Evolutionary conservation across 139 green algal genomes (phyloP).

Genomic region (Coelastrella sp.): DNA sequence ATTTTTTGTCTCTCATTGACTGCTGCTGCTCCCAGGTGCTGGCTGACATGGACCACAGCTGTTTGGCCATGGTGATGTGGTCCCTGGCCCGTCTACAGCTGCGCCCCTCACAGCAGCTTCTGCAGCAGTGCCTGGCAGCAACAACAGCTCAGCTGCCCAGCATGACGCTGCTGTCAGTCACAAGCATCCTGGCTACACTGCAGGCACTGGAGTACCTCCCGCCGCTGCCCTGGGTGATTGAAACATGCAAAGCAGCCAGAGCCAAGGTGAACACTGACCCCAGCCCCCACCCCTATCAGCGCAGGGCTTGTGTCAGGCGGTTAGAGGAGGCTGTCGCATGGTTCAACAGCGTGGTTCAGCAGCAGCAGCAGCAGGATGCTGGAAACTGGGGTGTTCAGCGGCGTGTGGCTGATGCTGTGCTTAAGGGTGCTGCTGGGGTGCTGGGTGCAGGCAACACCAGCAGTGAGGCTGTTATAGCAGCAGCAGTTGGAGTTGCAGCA

Average conservation of each 20-base stretch:
- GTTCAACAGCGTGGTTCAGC: not conserved
- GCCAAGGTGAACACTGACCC: not conserved
- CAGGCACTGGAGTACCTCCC: constrained; percentile 27
- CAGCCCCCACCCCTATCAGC: constrained; percentile 7
- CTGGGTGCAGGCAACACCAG: constrained; percentile 3
- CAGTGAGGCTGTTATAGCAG: constrained; percentile 28
- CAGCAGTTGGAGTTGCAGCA: constrained; percentile 29
- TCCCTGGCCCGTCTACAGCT: not conserved
- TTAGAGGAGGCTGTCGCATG: constrained; percentile 28
- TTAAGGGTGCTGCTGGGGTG: not conserved
- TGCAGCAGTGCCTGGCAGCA: not conserved
- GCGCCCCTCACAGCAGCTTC: constrained; percentile 1
- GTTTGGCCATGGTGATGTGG: constrained; percentile 26
- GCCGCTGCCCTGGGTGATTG: constrained; percentile 21
- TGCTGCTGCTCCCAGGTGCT: constrained; percentile 17
- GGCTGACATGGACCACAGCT: not conserved
- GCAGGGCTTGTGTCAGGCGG: not conserved
- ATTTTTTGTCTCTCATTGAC: not conserved
- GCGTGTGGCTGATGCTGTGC: not conserved
- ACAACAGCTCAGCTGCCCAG: not conserved
- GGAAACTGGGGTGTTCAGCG: too few relatives aligned
- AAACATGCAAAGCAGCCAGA: constrained; percentile 6
- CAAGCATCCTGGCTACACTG: not conserved
- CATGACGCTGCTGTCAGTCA: constrained; percentile 26
- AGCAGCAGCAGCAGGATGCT: not conserved